Base-by-base conservation (phyloP, 1,284 basidiomycete genomes). In the Ceratobasidium sp. region DNA sequence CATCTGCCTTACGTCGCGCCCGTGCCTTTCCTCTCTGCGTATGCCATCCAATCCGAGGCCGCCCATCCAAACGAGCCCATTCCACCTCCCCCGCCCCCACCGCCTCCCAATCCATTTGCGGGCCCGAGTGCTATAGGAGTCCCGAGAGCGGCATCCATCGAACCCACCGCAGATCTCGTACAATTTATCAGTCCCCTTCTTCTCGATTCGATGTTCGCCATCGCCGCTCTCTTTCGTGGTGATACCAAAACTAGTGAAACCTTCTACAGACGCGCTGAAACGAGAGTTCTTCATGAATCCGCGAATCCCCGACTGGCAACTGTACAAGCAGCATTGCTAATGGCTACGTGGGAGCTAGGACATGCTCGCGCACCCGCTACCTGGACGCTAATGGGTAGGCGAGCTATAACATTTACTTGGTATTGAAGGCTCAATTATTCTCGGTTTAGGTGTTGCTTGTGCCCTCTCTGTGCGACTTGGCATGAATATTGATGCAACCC, bases 141-240 rank as follows among this genome's bases (percentile, higher is more conserved):
- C 46, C 73, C 73, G 28, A 77, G 73, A 20, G 63, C 73, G 18
- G 51, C 33, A 18, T 55, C 49, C 12, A 46, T 77, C 10, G 46
- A 55, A 44, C n/a, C 28, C 26, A 46, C 73, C 40, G 28, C 73
- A 18, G 73, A 77, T 13, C 73, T 67, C 33, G 2, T 20, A 1
- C 73, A 77, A 20, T 77, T 77, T 39, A 77, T 77, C 42, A 77
- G 73, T 26, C 73, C 73, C 15, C 40, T 77, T 2, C 64, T 77
- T 23, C 53, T 77, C 9, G 73, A 77, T 58, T 2, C 63, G 2
- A 40, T 66, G 63, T 77, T 77, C 39, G 61, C 73, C 18, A 67
- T 77, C 23, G 63, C 73, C n/a, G 28, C 63, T 33, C 53, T 77
- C 3, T 77, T 77, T 33, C 46, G 33, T 18, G 73, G 73, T 9